Base-by-base conservation (phyloP, 208 protist species). In the Leishmania major region DNA sequence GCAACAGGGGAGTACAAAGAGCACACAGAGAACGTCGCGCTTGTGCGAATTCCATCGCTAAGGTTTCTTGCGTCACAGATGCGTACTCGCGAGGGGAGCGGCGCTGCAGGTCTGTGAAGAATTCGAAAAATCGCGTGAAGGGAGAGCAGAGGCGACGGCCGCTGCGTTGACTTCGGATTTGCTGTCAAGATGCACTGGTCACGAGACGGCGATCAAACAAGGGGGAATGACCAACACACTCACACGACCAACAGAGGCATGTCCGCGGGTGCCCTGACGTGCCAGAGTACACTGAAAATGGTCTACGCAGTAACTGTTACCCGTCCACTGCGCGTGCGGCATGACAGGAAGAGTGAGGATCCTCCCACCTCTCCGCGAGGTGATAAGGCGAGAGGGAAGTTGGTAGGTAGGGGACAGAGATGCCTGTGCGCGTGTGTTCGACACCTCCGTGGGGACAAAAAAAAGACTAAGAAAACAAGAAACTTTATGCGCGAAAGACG, bases 271-370 rank as follows among this genome's bases (percentile, higher is more conserved):
- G 70, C 11, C 17, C 40, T 51, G 19, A 2, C 11, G 0, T 45
- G 31, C 47, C 19, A 55, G 7, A 40, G 5, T 47, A 35, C 43
- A 25, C 3, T 28, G 45, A 28, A 31, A 69, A n/a, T 51, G 67
- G 40, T 40, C 22, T 43, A 64, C 60, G 66, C 74, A 66, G 83
- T 69, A 80, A 83, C 79, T 81, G 84, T 84, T 83, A 87, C 80
- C 84, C 60, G 77, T 84, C 79, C 71, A 77, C 83, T 73, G 72
- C 75, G 75, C 40, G 35, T 25, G 10, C 25, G 19, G 2, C 49
- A 57, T 37, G 31, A n/a, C n/a, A 77, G 15, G 31, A 62, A 35
- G 49, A 22, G 25, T 37, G n/a, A 59, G 22, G 45, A 75, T 35
- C 0, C n/a, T 4, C 2, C 10, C n/a, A 22, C 6, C 11, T 51